These are phyloP conservation scores for Penicillium sp. DNA, from an alignment of 2,329 filamentous ascomycete species.

Conservation along the genomic window DNA sequence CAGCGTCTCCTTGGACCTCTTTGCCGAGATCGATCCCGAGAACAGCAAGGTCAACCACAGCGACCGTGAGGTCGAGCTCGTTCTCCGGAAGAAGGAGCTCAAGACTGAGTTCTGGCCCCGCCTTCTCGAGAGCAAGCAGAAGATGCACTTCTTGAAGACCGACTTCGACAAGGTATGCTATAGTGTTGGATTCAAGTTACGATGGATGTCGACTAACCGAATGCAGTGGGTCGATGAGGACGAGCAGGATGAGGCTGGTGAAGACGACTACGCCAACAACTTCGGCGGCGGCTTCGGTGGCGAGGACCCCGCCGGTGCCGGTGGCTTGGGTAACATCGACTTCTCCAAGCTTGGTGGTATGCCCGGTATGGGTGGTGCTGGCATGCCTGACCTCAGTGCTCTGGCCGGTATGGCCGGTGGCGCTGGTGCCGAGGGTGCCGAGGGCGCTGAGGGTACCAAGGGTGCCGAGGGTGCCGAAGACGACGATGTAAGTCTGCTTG, in stretches of 20 bases:
- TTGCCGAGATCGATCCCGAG: constrained; percentile 79
- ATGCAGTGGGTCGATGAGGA: constrained; percentile 89
- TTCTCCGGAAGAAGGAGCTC: constrained; percentile 95
- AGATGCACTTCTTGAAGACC: constrained; percentile 94
- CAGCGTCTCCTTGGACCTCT: constrained; percentile 82
- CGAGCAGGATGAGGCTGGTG: constrained; percentile 85
- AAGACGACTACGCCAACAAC: constrained; percentile 64
- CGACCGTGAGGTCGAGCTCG: constrained; percentile 79
- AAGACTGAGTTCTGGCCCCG: constrained; percentile 95
- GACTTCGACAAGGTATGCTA: constrained; percentile 85
- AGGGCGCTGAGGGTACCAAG: constrained; percentile 30
- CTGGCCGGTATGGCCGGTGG: constrained; percentile 38
- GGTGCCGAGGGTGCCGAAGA: constrained; percentile 35
- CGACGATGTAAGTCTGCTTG: constrained; percentile 51
- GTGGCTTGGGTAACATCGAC: constrained; percentile 80
- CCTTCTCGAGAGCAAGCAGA: constrained; percentile 83
- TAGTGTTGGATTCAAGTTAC: neutral
- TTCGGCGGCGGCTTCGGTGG: constrained; percentile 53
- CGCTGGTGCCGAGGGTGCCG: constrained; percentile 29
- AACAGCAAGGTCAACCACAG: constrained; percentile 87
- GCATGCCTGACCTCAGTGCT: constrained; percentile 45
- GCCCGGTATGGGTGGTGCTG: constrained; percentile 42
- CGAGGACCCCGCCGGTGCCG: constrained; percentile 16
- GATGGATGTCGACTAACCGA: constrained; percentile 15
- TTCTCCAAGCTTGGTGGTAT: constrained; percentile 83